phyloP scores from a whole-genome alignment of 305 asterid genomes.

The Vinca major region DNA sequence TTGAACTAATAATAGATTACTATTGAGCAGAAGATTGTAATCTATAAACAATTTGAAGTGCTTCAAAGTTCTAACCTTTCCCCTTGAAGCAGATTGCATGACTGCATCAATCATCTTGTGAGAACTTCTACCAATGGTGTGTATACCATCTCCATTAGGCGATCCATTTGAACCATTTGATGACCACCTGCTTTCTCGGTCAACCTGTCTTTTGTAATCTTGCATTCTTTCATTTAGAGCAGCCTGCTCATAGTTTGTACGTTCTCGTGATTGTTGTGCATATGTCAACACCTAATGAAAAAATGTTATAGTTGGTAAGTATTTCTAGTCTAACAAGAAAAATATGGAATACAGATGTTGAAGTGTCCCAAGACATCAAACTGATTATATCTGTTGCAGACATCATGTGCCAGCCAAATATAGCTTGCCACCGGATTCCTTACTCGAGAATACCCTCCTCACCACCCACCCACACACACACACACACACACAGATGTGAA shows the following conservation, averaged over 20 bases:
- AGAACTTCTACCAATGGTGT: slow-evolving; percentile 93
- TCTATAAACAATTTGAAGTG: slow-evolving; percentile 9
- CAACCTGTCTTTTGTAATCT: slow-evolving; percentile 86
- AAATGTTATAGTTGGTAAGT: not conserved
- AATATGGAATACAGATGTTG: not conserved
- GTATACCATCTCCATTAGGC: slow-evolving; percentile 96
- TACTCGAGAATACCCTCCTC: not conserved
- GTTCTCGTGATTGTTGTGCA: slow-evolving; percentile 96
- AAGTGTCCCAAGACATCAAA: not conserved
- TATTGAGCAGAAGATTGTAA: slow-evolving; percentile 15
- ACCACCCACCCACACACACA: no score
- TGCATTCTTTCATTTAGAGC: slow-evolving; percentile 99
- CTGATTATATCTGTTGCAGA: not conserved
- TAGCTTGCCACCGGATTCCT: not conserved
- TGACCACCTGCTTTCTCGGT: slow-evolving; percentile 86
- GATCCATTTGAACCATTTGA: slow-evolving; percentile 83
- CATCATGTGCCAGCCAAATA: not conserved
- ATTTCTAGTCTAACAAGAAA: slow-evolving; percentile 1
- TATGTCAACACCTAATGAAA: slow-evolving; percentile 76
- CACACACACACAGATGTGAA: not conserved
- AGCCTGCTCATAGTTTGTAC: slow-evolving; percentile 93
- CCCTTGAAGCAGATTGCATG: slow-evolving; percentile 96
- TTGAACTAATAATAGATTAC: not conserved
- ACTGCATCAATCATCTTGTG: slow-evolving; percentile 99
- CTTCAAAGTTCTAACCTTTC: slow-evolving; percentile 51